These are phyloP conservation scores for Stephanodiscus triporus DNA, from an alignment of 108 stramenopile genomes.

Conservation along the genomic window DNA sequence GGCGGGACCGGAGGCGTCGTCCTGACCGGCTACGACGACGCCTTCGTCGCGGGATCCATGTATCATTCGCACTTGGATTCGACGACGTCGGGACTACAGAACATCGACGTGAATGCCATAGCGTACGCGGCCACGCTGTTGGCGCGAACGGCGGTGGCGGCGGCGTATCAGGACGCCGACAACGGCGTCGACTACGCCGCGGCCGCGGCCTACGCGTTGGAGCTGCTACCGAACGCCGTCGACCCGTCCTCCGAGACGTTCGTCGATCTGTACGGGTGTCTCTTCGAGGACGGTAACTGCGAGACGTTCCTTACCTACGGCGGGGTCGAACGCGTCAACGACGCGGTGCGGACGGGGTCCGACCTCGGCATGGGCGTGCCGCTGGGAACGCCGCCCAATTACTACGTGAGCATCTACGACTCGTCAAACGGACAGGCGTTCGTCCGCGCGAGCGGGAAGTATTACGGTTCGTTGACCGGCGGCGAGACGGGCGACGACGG, in stretches of 20 bases:
- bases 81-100: constrained; percentile 19
- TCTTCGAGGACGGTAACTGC: constrained; percentile 74
- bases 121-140: constrained; percentile 82
- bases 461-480: constrained; percentile 55
- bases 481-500: constrained; percentile 60
- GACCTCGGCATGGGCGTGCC: constrained; percentile 55
- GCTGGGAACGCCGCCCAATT: constrained; percentile 73
- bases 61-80: constrained; percentile 84
- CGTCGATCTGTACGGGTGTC: constrained; percentile 58
- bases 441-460: constrained; percentile 65
- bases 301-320: constrained; percentile 63
- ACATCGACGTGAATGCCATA: constrained; percentile 73
- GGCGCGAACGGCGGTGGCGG: constrained; percentile 81
- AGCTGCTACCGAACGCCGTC: constrained; percentile 61
- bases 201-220: constrained; percentile 60
- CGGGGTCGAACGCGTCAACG: constrained; percentile 61
- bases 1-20: constrained; percentile 73
- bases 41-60: constrained; percentile 59
- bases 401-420: constrained; percentile 77
- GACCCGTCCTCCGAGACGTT: constrained; percentile 59
- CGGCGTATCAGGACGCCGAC: constrained; percentile 67
- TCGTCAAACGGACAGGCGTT: constrained; percentile 75
- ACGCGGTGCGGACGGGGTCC: constrained; percentile 56
- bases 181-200: constrained; percentile 70
- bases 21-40: constrained; percentile 81